A percentile compares a stretch with the other conserved stretches of the same genome.
These are phyloP conservation scores for Rhodotorula babjevae DNA, from an alignment of 768 basidiomycete species.

Conservation along the genomic window DNA sequence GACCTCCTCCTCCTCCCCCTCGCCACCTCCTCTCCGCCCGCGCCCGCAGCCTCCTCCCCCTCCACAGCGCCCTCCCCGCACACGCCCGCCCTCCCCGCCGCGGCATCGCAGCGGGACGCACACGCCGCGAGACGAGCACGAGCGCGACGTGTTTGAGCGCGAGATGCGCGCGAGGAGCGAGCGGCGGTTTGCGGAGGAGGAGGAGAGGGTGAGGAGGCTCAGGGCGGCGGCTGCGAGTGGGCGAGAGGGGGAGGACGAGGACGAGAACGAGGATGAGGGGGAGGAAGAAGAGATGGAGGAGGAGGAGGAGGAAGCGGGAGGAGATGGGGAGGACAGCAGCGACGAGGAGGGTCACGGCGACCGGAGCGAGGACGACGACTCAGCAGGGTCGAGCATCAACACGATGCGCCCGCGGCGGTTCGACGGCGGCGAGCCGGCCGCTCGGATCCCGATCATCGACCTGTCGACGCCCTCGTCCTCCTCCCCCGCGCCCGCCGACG, in stretches of 20 bases:
- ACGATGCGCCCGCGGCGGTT: slow-evolving; percentile 16
- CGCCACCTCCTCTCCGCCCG: background rate
- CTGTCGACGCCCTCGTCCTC: background rate
- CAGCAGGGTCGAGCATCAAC: slow-evolving; percentile 12
- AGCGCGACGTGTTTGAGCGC: slow-evolving; percentile 16
- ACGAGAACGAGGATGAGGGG: background rate
- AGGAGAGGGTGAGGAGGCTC: background rate
- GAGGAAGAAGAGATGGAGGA: background rate
- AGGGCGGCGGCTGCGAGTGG: background rate
- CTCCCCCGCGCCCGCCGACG: background rate
- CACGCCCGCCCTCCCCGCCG: background rate
- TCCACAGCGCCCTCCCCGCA: background rate
- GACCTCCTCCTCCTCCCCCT: too few relatives aligned
- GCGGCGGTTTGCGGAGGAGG: background rate
- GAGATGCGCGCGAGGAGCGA: slow-evolving; percentile 10
- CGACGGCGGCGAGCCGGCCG: background rate
- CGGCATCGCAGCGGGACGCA: background rate
- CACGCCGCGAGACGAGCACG: slow-evolving; percentile 9
- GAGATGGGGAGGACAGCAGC: background rate
- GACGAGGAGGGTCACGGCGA: background rate
- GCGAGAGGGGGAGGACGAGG: background rate
- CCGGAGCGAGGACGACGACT: background rate
- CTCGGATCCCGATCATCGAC: too few relatives aligned
- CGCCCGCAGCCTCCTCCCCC: slow-evolving; percentile 4
- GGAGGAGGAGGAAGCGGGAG: background rate